Base-by-base conservation (phyloP, 202 grass and related monocot species). In the Setaria italica region DNA sequence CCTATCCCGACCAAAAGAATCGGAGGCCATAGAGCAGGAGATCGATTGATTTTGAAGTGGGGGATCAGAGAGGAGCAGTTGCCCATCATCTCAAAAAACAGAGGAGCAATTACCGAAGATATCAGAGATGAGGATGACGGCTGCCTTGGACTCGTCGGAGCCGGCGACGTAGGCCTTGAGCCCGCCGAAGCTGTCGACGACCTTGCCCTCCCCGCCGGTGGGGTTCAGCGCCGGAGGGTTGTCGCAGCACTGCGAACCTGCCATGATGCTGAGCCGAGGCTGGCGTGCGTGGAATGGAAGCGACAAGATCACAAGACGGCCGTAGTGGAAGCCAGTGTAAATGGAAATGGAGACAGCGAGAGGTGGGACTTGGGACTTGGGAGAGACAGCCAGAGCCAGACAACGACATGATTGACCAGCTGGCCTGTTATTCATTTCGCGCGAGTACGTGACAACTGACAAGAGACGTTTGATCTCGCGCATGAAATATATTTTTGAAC, bases 151-250 rank as follows among this genome's bases (percentile, higher is more conserved):
- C 15, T 84, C 88, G 1, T 45, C 47, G 51, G 92, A 77, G 16
- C 94, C 92, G 39, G 84, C 62, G 69, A 88, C n/a, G 88, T 97
- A 97, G 15, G 94, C 79, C 84, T 71, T 87, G 77, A 92, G 60
- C 17, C 94, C 94, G 53, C 94, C 94, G 81, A 97, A 86, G 59
- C 84, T 85, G 73, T 97, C 92, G 48, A 97, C 88, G 63, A 97
- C 92, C 84, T 59, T 66, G 74, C 92, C 94, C 50, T 87, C 90
- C 48, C 94, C 94, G 78, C 72, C 32, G 74, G 86, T 48, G 15
- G 84, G 81, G 81, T 42, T 88, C 16, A 88, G 88, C 21, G 48
- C 86, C 80, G 94, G 92, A 11, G 94, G 90, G 88, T 94, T 94
- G 3, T 90, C 62, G 86, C 90, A 97, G 92, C 94, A 97, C 85